Percentiles rank a stretch among this genome's conserved stretches.
These are phyloP conservation scores for Malassezia sp. DNA, from an alignment of 1,284 basidiomycete species.

Conservation along the genomic window DNA sequence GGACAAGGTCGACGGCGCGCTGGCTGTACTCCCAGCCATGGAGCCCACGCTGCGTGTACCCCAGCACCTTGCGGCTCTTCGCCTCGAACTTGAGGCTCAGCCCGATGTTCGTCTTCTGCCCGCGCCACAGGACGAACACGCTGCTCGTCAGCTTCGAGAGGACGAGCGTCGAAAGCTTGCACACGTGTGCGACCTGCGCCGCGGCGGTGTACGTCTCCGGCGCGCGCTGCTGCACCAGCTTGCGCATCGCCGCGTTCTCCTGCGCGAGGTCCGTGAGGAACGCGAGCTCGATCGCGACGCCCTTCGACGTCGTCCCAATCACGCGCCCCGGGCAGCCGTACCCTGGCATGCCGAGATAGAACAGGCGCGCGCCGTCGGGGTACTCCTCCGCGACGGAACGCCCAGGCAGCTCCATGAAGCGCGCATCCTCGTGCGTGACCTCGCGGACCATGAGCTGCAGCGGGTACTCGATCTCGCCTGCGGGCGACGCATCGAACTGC, in stretches of 20 bases:
- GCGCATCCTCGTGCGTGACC: conserved; percentile 33
- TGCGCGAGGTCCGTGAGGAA: conserved; percentile 34
- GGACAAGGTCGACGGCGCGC: conserved; percentile 67
- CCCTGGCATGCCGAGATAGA: conserved; percentile 84
- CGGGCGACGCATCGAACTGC: conserved; percentile 65
- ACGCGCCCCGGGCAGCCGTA: conserved; percentile 94
- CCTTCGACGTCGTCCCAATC: conserved; percentile 53
- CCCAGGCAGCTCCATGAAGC: conserved; percentile 55
- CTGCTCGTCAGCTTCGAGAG: conserved; percentile 83
- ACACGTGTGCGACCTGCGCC: conserved; percentile 26
- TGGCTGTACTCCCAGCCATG: conserved; percentile 88
- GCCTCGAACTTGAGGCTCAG: conserved; percentile 92
- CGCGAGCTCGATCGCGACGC: conserved; percentile 33
- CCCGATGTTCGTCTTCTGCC: conserved; percentile 74
- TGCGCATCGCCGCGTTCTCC: conserved; percentile 29
- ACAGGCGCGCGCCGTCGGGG: conserved; percentile 76
- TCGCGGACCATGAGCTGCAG: conserved; percentile 48
- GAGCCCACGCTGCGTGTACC: conserved; percentile 75
- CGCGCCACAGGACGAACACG: conserved; percentile 69
- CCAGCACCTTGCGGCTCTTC: conserved; percentile 87
- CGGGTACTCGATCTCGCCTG: conserved; percentile 74
- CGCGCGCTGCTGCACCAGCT: conserved; percentile 27
- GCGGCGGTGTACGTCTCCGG: conserved; percentile 27
- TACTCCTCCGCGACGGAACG: conserved; percentile 78
- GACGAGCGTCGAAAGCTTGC: conserved; percentile 29